Conservation (phyloP, 176 grass and related monocot species). For the Melocanna baccifera region DNA sequence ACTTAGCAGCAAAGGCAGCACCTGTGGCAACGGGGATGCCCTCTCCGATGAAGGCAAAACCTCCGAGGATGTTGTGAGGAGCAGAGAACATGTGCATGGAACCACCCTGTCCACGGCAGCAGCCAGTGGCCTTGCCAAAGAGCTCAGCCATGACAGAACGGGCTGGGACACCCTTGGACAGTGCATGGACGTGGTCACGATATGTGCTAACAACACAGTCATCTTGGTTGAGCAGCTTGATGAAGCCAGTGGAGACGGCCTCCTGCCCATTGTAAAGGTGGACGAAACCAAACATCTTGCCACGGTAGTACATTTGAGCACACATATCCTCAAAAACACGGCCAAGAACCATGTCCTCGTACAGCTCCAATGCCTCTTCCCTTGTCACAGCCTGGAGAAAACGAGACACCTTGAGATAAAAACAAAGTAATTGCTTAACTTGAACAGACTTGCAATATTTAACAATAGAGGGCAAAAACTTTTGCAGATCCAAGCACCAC, state of each 20-base stretch:
- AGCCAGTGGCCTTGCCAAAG: constrained; percentile 89
- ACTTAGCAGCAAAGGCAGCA: constrained; percentile 88
- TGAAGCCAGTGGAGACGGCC: constrained; percentile 94
- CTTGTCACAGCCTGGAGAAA: constrained; percentile 54
- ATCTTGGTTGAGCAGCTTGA: constrained; percentile 69
- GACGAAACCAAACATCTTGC: constrained; percentile 97
- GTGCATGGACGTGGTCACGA: constrained; percentile 85
- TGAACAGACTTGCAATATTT: neutral
- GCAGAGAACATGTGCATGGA: constrained; percentile 99
- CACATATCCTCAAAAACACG: constrained; percentile 94
- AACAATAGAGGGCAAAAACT: neutral
- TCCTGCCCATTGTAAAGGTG: constrained; percentile 98
- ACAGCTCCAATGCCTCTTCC: constrained; percentile 70
- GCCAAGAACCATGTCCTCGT: constrained; percentile 88
- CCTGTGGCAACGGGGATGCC: constrained; percentile 93
- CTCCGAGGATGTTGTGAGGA: constrained; percentile 80
- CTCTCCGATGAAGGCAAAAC: constrained; percentile 93
- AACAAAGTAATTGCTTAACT: neutral
- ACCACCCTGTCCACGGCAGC: constrained; percentile 89
- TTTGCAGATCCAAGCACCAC: neutral
- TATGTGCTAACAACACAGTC: constrained; percentile 94
- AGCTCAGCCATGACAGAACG: constrained; percentile 88
- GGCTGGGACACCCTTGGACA: constrained; percentile 82
- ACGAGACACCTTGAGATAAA: neutral
- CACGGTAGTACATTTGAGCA: constrained; percentile 94